Evolutionary conservation across 1,139 yeast genomes (phyloP).

Genomic region (Groenewaldozyma sp.): DNA sequence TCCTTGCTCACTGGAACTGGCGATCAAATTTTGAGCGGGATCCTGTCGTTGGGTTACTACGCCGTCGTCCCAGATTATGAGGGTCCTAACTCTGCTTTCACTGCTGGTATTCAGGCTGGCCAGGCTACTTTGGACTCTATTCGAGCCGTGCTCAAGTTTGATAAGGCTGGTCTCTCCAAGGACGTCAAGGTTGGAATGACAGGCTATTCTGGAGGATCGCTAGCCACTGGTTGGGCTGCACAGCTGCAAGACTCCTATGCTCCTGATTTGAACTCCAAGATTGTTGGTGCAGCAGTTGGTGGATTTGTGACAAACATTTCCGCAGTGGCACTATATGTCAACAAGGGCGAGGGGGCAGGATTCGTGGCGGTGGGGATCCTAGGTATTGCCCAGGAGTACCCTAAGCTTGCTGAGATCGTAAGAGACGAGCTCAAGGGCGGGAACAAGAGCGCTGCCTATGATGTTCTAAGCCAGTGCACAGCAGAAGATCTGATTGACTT

Average conservation of each 20-base stretch:
- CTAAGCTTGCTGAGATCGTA: conserved; percentile 12
- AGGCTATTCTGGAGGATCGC: conserved; percentile 27
- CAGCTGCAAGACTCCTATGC: conserved; percentile 21
- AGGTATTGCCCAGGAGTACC: conserved; percentile 26
- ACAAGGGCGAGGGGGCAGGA: conserved; percentile 17
- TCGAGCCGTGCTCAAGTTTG: conserved; percentile 17
- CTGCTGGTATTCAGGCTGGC: conserved; percentile 19
- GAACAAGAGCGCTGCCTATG: not conserved
- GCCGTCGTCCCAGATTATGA: conserved; percentile 26
- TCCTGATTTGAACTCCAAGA: conserved; percentile 16
- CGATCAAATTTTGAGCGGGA: conserved; percentile 8
- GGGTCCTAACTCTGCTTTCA: conserved; percentile 19
- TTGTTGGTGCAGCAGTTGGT: conserved; percentile 23
- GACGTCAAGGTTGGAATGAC: conserved; percentile 13
- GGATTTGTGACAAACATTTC: conserved; percentile 18
- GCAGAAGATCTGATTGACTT: conserved; percentile 14
- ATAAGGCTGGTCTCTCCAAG: conserved; percentile 10
- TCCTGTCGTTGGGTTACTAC: conserved; percentile 11
- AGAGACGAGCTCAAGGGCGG: not conserved
- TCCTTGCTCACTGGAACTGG: conserved; percentile 9
- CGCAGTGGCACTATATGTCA: conserved; percentile 9
- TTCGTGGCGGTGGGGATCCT: conserved; percentile 21
- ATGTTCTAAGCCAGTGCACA: conserved; percentile 11
- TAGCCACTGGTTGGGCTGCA: conserved; percentile 25
- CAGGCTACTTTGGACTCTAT: conserved; percentile 22